Conservation (phyloP, 495 filamentous ascomycete species). For the Hypoxylon lienhwacheense region DNA sequence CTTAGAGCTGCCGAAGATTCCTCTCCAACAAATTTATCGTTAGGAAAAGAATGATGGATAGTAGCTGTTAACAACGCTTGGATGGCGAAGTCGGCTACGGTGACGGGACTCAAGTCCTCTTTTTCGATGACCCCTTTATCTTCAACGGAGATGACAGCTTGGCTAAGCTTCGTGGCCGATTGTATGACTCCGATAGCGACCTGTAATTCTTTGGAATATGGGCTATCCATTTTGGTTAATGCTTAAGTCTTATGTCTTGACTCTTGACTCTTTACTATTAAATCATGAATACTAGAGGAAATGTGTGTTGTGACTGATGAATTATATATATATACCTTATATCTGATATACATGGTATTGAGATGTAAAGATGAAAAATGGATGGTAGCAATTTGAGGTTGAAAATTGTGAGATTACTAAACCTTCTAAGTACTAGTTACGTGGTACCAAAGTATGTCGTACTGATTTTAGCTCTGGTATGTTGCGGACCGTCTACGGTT, state of each 20-base stretch:
- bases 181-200: constrained; percentile 38
- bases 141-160: constrained; percentile 37
- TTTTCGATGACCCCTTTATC: constrained; percentile 51
- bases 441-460: no score
- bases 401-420: no score
- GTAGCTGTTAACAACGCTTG: constrained; percentile 64
- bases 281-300: no score
- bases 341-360: no score
- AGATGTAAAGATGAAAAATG: no score
- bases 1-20: constrained; percentile 61
- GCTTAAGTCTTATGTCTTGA: not conserved
- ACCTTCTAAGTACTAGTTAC: no score
- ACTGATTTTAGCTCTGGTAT: no score
- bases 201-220: constrained; percentile 40
- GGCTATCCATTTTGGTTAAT: constrained; percentile 39
- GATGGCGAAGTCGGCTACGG: constrained; percentile 68
- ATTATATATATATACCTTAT: no score
- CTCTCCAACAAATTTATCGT: constrained; percentile 63
- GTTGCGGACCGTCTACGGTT: no score
- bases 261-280: not conserved
- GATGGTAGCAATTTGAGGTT: no score
- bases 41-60: constrained; percentile 56
- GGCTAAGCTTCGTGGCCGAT: constrained; percentile 46
- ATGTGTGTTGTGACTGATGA: not conserved
- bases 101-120: constrained; percentile 62